Conservation (phyloP, 257 asterid genomes). For the Solanum paucissectum region DNA sequence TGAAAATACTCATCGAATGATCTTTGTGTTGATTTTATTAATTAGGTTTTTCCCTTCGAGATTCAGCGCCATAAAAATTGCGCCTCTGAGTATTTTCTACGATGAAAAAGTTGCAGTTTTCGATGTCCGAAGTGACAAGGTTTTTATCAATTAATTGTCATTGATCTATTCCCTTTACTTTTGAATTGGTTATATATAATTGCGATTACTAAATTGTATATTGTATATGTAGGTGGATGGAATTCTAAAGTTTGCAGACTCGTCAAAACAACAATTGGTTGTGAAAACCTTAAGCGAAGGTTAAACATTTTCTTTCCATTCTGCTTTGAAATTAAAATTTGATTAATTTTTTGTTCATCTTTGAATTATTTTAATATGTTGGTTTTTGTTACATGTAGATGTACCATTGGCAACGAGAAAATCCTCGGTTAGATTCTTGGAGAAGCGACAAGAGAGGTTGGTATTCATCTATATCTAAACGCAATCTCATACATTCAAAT, state of each 20-base stretch:
- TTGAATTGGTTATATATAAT: neutral
- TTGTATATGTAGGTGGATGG: neutral
- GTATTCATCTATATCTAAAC: neutral
- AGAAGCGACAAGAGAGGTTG: neutral
- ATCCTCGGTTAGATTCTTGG: neutral
- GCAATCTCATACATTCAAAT: neutral
- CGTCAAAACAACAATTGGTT: neutral
- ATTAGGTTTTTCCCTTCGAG: neutral
- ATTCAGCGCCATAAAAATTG: neutral
- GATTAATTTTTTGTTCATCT: neutral
- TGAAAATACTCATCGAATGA: neutral
- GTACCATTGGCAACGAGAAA: neutral
- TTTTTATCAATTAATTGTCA: neutral
- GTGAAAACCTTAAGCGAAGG: neutral
- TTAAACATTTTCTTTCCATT: neutral
- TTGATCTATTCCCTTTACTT: neutral
- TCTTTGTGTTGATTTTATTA: neutral
- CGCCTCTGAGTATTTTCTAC: neutral
- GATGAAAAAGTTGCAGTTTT: neutral
- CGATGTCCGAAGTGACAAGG: neutral
- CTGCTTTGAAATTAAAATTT: neutral
- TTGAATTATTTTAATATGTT: neutral
- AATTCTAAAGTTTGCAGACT: neutral
- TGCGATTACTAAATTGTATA: neutral
- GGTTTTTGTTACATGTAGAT: neutral